Evolutionary conservation across 805 yeast species (phyloP).

Genomic region (Candida morakotiae): DNA sequence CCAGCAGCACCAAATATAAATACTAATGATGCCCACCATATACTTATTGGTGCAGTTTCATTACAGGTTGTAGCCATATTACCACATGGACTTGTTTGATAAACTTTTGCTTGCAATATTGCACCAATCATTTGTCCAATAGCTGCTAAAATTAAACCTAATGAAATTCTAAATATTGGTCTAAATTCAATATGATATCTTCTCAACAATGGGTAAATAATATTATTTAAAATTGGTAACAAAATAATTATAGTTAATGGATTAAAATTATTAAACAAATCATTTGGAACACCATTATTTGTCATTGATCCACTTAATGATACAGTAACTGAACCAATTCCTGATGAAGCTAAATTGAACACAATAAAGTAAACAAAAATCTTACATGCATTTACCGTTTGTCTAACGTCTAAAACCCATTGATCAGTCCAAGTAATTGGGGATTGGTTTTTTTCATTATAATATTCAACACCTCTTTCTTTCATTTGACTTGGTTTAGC

Average conservation of each 20-base stretch:
- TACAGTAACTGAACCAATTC: conserved; percentile 45
- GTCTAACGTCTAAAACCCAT: conserved; percentile 43
- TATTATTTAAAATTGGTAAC: conserved; percentile 47
- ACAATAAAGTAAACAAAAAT: conserved; percentile 41
- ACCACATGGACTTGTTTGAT: conserved; percentile 50
- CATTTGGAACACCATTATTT: conserved; percentile 52
- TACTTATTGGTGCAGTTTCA: conserved; percentile 25
- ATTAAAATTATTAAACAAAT: conserved; percentile 51
- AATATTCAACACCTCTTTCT: conserved; percentile 38
- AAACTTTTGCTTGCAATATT: conserved; percentile 44
- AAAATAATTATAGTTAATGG: conserved; percentile 52
- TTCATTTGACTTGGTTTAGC: conserved; percentile 44
- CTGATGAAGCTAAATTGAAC: conserved; percentile 42
- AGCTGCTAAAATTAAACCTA: conserved; percentile 47
- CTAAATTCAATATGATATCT: conserved; percentile 36
- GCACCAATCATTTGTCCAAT: conserved; percentile 48
- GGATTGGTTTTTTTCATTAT: conserved; percentile 27
- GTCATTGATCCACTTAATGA: conserved; percentile 55
- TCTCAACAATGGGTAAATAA: conserved; percentile 44
- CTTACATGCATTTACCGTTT: conserved; percentile 42
- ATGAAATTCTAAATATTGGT: conserved; percentile 41
- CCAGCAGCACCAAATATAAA: conserved; percentile 46
- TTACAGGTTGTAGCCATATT: conserved; percentile 38
- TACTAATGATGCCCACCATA: conserved; percentile 21
- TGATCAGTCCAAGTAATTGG: conserved; percentile 41